A percentile compares a stretch with the other conserved stretches of the same genome.
Evolutionary conservation across 1,139 yeast species (phyloP).

Genomic region (Candida tropicalis): DNA sequence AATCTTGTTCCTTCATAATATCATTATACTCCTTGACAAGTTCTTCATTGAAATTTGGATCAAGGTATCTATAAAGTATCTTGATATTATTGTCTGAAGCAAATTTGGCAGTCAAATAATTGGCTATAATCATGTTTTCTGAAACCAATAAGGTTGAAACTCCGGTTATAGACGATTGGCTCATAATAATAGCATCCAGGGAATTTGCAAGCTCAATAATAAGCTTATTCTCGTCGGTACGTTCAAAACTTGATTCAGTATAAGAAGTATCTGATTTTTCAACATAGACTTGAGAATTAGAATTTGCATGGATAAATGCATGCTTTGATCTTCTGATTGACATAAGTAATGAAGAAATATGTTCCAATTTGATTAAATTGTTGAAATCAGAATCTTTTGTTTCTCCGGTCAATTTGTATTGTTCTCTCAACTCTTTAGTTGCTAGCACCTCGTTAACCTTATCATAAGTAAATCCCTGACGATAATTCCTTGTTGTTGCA

Average conservation of each 20-base stretch:
- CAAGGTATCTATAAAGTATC: constrained; percentile 52
- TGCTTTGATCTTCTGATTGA: constrained; percentile 8
- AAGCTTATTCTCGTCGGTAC: background rate
- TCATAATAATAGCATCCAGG: constrained; percentile 4
- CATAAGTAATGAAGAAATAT: constrained; percentile 25
- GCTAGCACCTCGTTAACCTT: constrained; percentile 35
- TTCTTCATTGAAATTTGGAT: constrained; percentile 28
- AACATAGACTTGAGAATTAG: constrained; percentile 1
- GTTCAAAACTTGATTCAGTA: background rate
- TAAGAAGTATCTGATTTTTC: background rate
- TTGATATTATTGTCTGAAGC: constrained; percentile 52
- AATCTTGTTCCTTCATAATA: constrained; percentile 30
- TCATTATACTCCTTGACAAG: constrained; percentile 45
- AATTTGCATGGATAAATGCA: constrained; percentile 4
- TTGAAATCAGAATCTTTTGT: constrained; percentile 22
- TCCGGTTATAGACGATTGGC: background rate
- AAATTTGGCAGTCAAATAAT: constrained; percentile 59
- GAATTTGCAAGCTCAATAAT: constrained; percentile 1
- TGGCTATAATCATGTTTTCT: constrained; percentile 81
- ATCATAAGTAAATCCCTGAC: constrained; percentile 40
- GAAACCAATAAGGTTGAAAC: constrained; percentile 54
- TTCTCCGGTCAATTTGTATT: constrained; percentile 10
- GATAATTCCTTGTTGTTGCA: constrained; percentile 29
- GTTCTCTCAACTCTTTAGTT: constrained; percentile 16
- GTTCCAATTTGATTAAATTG: constrained; percentile 32